Evolutionary conservation across 805 yeast species (phyloP), one percentile per base, ranked within the genome.

Genomic region (Metschnikowia orientalis): DNA sequence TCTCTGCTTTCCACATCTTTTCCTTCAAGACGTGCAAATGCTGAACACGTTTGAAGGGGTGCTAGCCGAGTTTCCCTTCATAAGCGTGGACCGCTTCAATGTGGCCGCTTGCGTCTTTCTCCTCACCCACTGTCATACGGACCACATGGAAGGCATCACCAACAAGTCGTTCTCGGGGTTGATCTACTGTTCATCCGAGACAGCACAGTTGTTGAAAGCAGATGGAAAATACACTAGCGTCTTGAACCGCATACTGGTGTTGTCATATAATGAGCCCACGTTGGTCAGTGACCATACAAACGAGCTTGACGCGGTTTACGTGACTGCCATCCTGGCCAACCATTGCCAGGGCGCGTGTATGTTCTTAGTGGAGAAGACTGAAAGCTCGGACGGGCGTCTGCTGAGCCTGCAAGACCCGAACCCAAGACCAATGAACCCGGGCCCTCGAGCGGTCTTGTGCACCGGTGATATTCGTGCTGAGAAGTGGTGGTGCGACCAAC

Each of bases 401-500:
- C 17, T 15, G 17, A 6, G 7, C 10, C n/a, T 22, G 25, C 32
- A 14, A 26, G 21, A 16, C 17, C 15, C 21, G 8, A 17, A 24
- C 6, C 12, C 8, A 5, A 14, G 26, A 12, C 27, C 27, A 4
- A 14, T 31, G 4, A 17, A 13, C 4, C 8, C 20, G 20, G 9
- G 9, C 6, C 10, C 12, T 6, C 22, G 29, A 7, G 49, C 73
- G 0, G 67, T 76, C 1, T 55, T 77, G 6, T 57, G 65, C 18
- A 76, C 82, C 0, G 83, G 82, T 2, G 83, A 77, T 45, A 35
- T 74, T 3, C 54, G 81, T 17, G 79, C 79, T 5, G 82, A 77
- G 47, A 28, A 40, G 1, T 71, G 77, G 74, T 74, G 76, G 69
- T 50, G 65, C 1, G 56, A 64, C 35, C 56, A 8, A 45, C 24